Evolutionary conservation across 495 filamentous ascomycete species (phyloP), one percentile per base, ranked within the genome.

Genomic region (Beverwykella pulmonaria): DNA sequence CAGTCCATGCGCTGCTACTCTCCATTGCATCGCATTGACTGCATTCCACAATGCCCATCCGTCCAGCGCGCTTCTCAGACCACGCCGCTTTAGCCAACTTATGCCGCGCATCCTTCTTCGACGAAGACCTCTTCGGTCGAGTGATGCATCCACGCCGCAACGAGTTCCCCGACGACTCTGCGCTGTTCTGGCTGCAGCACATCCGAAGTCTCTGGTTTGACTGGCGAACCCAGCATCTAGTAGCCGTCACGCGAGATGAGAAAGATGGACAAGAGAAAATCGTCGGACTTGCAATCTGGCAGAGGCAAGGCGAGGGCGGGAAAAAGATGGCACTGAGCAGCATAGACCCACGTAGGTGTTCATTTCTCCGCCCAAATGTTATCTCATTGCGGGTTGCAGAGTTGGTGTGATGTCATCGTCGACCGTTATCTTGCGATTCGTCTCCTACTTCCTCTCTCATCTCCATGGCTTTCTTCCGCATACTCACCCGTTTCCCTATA

Each of bases 51-150:
- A 69, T 69, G 66, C 50, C 66, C 12, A 52, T 69, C 12, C 66
- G 66, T 19, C 53, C 34, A 19, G 66, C 66, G 5, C 39, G 19
- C n/a, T 59, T n/a, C 48, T 30, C 60, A 32, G 66, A 69, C 26
- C 29, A 57, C 25, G 15, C 60, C 14, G 25, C 29, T 30, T 50
- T 69, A 7, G 25, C 53, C n/a, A 29, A 23, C 4, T 1, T 63
- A 44, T 64, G 66, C 49, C 1, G 49, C 20, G 53, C 44, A 29
- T 25, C 60, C 19, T 64, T 63, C 23, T 59, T 47, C 47, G 61
- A 69, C 29, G 66, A 69, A 44, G 63, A 71, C 47, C 59, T 71
- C 56, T 67, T 67, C 30, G 63, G 63, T 39, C 49, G 30, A 0
- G 20, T 63, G 14, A 67, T 71, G 64, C 68, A 71, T 52, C 68